Conservation (phyloP, 495 filamentous ascomycete genomes). For the Amniculicola lignicola region DNA sequence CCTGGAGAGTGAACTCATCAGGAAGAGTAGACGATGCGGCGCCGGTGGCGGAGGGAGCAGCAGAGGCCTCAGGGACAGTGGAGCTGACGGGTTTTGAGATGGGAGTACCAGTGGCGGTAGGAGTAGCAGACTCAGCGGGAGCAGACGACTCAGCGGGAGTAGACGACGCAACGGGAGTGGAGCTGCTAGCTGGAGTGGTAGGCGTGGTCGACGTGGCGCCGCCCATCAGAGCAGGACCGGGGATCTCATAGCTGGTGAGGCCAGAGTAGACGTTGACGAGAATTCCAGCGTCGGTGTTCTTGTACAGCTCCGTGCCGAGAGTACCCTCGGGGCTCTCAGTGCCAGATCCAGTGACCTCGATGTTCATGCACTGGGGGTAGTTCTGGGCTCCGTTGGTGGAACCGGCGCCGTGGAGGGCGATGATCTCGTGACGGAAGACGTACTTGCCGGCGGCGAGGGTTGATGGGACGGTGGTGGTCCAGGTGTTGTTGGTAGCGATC, state of each 20-base stretch:
- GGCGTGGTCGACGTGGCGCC: background rate
- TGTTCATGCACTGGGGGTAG: conserved; percentile 32
- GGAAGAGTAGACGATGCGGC: background rate
- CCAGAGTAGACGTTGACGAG: conserved; percentile 19
- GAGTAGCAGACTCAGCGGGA: background rate
- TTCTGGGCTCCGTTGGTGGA: conserved; percentile 25
- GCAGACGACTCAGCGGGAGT: background rate
- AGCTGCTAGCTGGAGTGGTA: background rate
- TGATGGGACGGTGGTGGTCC: conserved; percentile 24
- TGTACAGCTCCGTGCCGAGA: conserved; percentile 19
- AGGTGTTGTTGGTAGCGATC: conserved; percentile 29
- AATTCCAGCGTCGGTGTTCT: conserved; percentile 17
- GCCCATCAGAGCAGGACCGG: conserved; percentile 21
- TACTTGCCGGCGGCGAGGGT: conserved; percentile 25
- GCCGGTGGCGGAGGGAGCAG: background rate
- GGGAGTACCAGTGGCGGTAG: conserved; percentile 1
- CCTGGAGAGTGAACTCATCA: background rate
- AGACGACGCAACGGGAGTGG: conserved; percentile 1
- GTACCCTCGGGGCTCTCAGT: conserved; percentile 21
- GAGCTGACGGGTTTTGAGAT: background rate
- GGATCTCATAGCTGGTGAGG: conserved; percentile 22
- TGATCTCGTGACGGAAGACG: too few species aligned
- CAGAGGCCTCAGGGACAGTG: background rate
- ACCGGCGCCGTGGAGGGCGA: conserved; percentile 23
- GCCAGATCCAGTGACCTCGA: conserved; percentile 20